Evolutionary conservation across 176 grass and related monocot species (phyloP), one percentile per base, ranked within the genome.

Genomic region (Bothriochloa decipiens): DNA sequence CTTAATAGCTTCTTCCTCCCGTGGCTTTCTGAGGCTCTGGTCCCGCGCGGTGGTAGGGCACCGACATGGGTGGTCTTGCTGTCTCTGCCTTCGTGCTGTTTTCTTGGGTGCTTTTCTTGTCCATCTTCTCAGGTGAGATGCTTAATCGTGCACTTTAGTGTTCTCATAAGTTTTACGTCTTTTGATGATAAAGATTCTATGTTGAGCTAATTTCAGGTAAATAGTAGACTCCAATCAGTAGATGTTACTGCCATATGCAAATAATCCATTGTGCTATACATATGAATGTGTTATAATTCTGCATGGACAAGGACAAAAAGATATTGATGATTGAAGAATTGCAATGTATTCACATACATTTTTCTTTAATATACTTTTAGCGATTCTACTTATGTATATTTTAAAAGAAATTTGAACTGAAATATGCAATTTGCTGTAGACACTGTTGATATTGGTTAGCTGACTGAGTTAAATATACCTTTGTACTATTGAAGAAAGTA

Each of bases 11-110:
- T 82, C 66, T 39, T 43, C 40, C 55, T 4, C 35, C 16, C 39
- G 72, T 74, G 72, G 45, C 65, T 74, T 45, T 26, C 65, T 35
- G 39, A 69, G 77, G 22, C 70, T 65, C 78, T 69, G 79, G 60
- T 47, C 74, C 64, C 39, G 76, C 39, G 60, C 37, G 20, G 65
- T 70, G 43, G 73, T 45, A 55, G 17, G 65, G 75, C 74, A 40
- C 47, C 85, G 58, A 53, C 29, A 84, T 87, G 82, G 69, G 16
- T 55, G 61, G 17, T 52, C 25, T 85, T 62, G 18, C 49, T 84
- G 42, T 55, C 42, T 70, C 67, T 76, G 25, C 23, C 43, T 79
- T 75, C 17, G 28, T 76, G 27, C 82, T 72, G 49, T 60, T 79
- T 83, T 63, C 33, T 25, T 76, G 36, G 69, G 28, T 50, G 25